phyloP scores from a whole-genome alignment of 139 green algal species.

The Coelastrella sp. region DNA sequence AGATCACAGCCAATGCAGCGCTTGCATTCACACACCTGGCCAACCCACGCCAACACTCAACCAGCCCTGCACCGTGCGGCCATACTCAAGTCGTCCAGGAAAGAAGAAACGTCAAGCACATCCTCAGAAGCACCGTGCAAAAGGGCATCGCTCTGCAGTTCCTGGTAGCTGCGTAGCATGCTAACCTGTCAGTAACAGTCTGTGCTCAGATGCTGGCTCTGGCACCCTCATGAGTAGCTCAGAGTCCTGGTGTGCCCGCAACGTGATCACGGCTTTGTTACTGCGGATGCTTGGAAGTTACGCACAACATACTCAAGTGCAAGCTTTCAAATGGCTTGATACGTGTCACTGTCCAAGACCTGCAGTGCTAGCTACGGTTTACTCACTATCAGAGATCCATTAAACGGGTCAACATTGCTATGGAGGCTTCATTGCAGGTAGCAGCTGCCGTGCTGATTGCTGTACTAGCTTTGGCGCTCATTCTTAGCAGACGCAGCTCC shows the following conservation, averaged over 20 bases:
- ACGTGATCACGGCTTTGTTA: no score
- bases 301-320: no score
- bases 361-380: neutral
- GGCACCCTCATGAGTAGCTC: no score
- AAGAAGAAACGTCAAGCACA: no score
- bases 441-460: neutral
- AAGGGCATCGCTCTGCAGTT: no score
- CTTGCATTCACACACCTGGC: neutral
- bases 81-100: no score
- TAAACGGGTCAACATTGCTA: no score
- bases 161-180: neutral
- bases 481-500: conserved; percentile 26
- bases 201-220: neutral
- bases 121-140: no score
- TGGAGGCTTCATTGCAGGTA: neutral
- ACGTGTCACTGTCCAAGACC: neutral
- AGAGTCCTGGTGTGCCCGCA: no score
- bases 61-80: no score
- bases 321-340: neutral
- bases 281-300: no score
- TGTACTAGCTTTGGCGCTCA: neutral
- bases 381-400: neutral
- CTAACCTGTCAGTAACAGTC: neutral
- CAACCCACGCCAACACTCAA: no score
- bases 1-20: neutral